phyloP scores from a whole-genome alignment of 2,329 filamentous ascomycete genomes.

The Penicillium sp. region DNA sequence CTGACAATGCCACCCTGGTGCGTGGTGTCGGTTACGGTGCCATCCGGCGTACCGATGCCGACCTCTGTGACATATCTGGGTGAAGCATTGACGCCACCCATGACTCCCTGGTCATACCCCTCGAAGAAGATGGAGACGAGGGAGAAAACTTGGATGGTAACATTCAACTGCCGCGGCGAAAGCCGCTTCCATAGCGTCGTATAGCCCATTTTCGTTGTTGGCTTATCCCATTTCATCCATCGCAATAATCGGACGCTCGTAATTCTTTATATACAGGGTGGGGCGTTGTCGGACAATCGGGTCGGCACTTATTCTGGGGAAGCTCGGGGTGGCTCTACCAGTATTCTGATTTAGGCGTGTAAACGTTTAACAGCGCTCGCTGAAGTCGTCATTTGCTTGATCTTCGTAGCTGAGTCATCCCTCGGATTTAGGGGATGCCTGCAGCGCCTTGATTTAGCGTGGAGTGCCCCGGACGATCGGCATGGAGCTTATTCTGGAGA shows the following conservation, averaged over 20 bases:
- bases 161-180: constrained; percentile 44
- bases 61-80: constrained; percentile 40
- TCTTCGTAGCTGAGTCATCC: background rate
- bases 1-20: constrained; percentile 55
- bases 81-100: constrained; percentile 50
- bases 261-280: background rate
- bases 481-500: background rate
- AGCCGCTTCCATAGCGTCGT: constrained; percentile 45
- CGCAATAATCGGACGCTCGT: background rate
- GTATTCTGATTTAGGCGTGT: constrained; percentile 16
- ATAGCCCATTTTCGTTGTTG: constrained; percentile 34
- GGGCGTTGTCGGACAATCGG: background rate
- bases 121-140: constrained; percentile 38
- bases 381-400: background rate
- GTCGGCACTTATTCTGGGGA: constrained; percentile 1
- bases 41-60: constrained; percentile 47
- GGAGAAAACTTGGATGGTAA: constrained; percentile 36
- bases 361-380: constrained; percentile 13
- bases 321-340: background rate
- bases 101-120: constrained; percentile 57
- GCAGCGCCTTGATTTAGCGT: background rate
- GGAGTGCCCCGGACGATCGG: background rate
- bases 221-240: background rate
- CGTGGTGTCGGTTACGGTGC: constrained; percentile 48
- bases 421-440: background rate